Base-by-base conservation (phyloP, 208 protist species). In the Tritrichomonas foetus region DNA sequence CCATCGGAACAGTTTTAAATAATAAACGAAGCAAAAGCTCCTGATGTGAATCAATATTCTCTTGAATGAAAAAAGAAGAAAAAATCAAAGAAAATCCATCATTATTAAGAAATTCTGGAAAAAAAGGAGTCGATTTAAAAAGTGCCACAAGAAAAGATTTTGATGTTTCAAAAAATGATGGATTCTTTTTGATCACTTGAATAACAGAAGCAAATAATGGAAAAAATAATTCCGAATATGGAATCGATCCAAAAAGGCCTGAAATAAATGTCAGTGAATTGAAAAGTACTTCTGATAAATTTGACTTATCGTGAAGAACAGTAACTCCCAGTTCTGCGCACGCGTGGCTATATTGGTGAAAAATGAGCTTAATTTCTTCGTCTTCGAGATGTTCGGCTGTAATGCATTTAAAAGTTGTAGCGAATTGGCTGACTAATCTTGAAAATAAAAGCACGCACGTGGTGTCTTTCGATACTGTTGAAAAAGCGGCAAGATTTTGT, bases 71-170 rank as follows among this genome's bases (percentile, higher is more conserved):
- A 27, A 82, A 82, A 50, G 74, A 47, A 8, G 33, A 27, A 30
- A 82, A 82, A n/a, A 82, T 82, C 41, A 82, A 47, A 50, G 33
- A 82, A 50, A 82, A 82, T 47, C 74, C 74, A 50, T 82, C 74
- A 47, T 82, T 82, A 14, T 44, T 41, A 50, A 47, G 30, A 39
- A 82, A 82, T 50, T 82, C 33, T 44, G 36, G 16, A 30, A 82
- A 82, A 82, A 82, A 82, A 47, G 39, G 27, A 8, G 33, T 39
- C 8, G 33, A 47, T 82, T 39, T 82, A 20, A 82, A 82, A 9
- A 82, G 30, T 20, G 39, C 44, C 27, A 30, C 14, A 30, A 82
- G 25, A 16, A 82, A 82, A 50, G 47, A 30, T 82, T 50, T 39
- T 30, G 33, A 82, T 27, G 14, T 14, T 30, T 36, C 14, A 11